These are phyloP conservation scores for Lachnellula hyalina DNA, from an alignment of 2,329 filamentous ascomycete genomes.

Conservation along the genomic window DNA sequence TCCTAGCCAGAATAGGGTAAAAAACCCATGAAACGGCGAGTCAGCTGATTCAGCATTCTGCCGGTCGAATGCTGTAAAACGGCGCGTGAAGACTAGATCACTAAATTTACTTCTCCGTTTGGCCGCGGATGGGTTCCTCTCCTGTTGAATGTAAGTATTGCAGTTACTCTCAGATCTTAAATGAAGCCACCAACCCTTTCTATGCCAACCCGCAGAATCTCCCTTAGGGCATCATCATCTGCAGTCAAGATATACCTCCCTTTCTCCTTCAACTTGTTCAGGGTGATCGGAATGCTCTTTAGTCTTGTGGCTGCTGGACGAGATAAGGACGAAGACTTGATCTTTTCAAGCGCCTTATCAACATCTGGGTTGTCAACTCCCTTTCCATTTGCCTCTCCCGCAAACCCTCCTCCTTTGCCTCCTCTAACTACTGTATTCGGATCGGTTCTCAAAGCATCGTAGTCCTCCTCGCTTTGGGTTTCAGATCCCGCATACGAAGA, in stretches of 20 bases:
- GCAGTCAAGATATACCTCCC: slow-evolving; percentile 27
- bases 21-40: slow-evolving; percentile 74
- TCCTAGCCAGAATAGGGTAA: slow-evolving; percentile 71
- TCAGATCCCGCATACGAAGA: slow-evolving; percentile 20
- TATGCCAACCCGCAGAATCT: slow-evolving; percentile 23
- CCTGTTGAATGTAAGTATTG: slow-evolving; percentile 11
- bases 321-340: slow-evolving; percentile 7
- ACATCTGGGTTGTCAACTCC: slow-evolving; percentile 2
- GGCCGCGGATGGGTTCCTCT: slow-evolving; percentile 18
- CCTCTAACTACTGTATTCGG: slow-evolving; percentile 26
- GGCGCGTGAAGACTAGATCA: slow-evolving; percentile 64
- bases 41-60: slow-evolving; percentile 60
- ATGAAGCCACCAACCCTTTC: slow-evolving; percentile 18
- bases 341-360: slow-evolving; percentile 18
- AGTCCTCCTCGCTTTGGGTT: slow-evolving; percentile 28
- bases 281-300: slow-evolving; percentile 27
- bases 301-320: slow-evolving; percentile 12
- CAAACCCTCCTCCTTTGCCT: slow-evolving; percentile 32
- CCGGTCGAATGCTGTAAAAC: slow-evolving; percentile 70
- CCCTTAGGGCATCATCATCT: slow-evolving; percentile 23
- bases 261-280: slow-evolving; percentile 26
- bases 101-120: slow-evolving; percentile 34
- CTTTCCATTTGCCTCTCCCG: slow-evolving; percentile 18
- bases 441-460: slow-evolving; percentile 27
- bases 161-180: background rate